Evolutionary conservation across 805 yeast species (phyloP).

Genomic region (Scheffersomyces coipomensis): DNA sequence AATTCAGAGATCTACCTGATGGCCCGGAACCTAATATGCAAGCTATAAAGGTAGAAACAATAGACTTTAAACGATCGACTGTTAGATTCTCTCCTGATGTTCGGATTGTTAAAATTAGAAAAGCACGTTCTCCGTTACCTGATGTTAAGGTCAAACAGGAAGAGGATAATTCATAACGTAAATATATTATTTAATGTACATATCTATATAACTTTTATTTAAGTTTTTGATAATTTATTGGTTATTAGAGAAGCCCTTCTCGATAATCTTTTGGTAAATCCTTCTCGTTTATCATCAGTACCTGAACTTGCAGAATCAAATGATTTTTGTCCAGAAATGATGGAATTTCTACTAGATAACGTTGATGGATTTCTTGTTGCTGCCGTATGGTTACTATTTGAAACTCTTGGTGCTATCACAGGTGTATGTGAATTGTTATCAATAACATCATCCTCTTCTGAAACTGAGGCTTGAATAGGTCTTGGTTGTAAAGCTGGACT

Average conservation of each 20-base stretch:
- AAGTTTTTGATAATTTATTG: constrained; percentile 3
- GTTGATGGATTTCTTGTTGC: neutral
- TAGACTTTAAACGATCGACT: constrained; percentile 49
- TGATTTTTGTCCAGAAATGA: constrained; percentile 14
- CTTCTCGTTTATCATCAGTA: constrained; percentile 16
- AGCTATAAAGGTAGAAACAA: constrained; percentile 63
- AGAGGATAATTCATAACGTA: neutral
- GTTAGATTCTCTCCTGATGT: constrained; percentile 66
- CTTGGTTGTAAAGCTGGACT: constrained; percentile 43
- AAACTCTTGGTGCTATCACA: too few relatives aligned
- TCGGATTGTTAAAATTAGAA: constrained; percentile 24
- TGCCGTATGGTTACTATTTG: neutral
- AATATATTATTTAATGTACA: neutral
- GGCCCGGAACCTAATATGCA: constrained; percentile 84
- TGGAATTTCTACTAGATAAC: constrained; percentile 1
- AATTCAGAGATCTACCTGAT: constrained; percentile 46
- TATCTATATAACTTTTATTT: neutral
- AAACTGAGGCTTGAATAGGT: neutral
- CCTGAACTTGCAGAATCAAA: constrained; percentile 19
- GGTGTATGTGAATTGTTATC: too few relatives aligned
- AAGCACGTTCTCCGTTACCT: constrained; percentile 2
- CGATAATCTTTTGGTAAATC: constrained; percentile 30
- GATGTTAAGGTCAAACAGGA: neutral
- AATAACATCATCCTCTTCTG: neutral
- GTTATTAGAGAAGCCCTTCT: constrained; percentile 30